A percentile compares a stretch with the other conserved stretches of the same genome.
Conservation (phyloP, 805 yeast genomes). For the Lipomyces japonicus region DNA sequence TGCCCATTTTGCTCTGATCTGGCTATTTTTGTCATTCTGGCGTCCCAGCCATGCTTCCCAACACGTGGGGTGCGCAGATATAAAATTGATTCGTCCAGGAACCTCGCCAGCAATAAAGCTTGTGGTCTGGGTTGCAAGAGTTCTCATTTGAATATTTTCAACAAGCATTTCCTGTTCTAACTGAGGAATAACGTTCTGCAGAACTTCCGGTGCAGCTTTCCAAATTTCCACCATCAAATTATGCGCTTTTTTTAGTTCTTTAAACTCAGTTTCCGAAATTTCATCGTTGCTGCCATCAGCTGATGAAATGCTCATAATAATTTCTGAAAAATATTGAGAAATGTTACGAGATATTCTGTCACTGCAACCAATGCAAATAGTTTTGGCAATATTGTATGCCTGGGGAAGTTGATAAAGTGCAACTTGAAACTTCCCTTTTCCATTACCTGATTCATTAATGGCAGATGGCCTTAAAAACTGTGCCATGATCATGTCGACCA, state of each 20-base stretch:
- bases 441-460: conserved; percentile 19
- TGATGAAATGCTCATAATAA: conserved; percentile 48
- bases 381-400: conserved; percentile 61
- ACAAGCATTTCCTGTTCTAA: conserved; percentile 68
- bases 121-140: conserved; percentile 67
- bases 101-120: conserved; percentile 57
- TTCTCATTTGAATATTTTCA: conserved; percentile 62
- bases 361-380: conserved; percentile 63
- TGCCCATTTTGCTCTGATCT: conserved; percentile 69
- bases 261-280: conserved; percentile 34
- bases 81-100: conserved; percentile 55
- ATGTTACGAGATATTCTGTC: conserved; percentile 73
- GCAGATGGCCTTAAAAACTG: conserved; percentile 49
- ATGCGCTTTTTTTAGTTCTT: conserved; percentile 59
- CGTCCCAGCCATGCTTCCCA: conserved; percentile 74
- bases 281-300: conserved; percentile 34
- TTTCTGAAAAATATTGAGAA: conserved; percentile 76
- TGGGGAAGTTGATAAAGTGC: conserved; percentile 42
- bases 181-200: conserved; percentile 70
- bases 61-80: conserved; percentile 45
- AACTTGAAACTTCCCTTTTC: conserved; percentile 7
- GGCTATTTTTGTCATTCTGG: conserved; percentile 61
- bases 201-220: conserved; percentile 71
- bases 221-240: conserved; percentile 62
- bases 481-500: conserved; percentile 61